Evolutionary conservation across 23 red algal genomes (phyloP), one percentile per base, ranked within the genome.

Genomic region (Agarophyton chilense): DNA sequence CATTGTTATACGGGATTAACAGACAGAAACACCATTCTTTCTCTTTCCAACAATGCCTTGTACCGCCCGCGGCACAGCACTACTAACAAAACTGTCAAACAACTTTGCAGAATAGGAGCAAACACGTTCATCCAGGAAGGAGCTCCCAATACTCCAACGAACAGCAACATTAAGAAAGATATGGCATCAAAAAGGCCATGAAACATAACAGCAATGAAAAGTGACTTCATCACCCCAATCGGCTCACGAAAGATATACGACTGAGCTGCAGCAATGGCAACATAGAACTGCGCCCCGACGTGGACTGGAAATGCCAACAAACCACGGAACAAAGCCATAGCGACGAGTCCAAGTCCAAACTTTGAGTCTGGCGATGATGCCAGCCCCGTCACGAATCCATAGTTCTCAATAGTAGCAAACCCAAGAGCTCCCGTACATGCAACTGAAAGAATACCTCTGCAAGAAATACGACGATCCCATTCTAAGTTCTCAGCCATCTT

Each of bases 321-420:
- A 5, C 40, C 81, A 2, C 91, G 80, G 36, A 85, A 77, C 26
- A 79, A 29, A 25, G 38, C 28, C 18, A 70, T 11, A 22, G 28
- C 81, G 12, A 78, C 72, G 10, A 51, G 44, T 13, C 34, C 72
- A 31, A 94, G 2, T 45, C 35, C 12, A 55, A 79, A 57, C 35
- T n/a, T n/a, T n/a, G n/a, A n/a, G n/a, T n/a, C n/a, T n/a, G 53
- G 53, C n/a, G 76, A 51, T 17, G 58, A 31, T 16, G 81, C 45
- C 16, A 78, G 28, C 6, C 61, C 65, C 42, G 79, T 41, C 9
- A 46, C 80, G 34, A 58, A 96, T 4, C 71, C 41, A 6, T 77
- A 47, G 71, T 96, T 81, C 43, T 96, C 94, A 32, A 79, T 65
- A 10, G 72, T 82, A 0, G 94, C 94, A 22, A 96, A 85, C 21